phyloP scores from a whole-genome alignment of 257 asterid species.

The Ajuga chamaepitys region DNA sequence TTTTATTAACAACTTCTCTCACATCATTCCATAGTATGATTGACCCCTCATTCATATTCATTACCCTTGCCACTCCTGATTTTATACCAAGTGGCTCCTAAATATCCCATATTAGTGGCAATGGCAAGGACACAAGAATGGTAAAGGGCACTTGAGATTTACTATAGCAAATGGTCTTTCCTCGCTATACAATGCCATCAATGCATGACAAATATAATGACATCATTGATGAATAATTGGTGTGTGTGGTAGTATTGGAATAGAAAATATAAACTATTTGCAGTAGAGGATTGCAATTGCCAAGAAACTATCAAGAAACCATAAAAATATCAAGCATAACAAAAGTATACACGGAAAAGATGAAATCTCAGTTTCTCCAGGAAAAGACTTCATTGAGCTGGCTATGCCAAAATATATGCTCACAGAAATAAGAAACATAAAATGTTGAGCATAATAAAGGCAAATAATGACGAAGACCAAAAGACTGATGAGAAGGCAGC shows the following conservation, averaged over 20 bases:
- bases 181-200: neutral
- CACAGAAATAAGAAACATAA: neutral
- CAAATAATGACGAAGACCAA: neutral
- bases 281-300: neutral
- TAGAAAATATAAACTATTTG: neutral
- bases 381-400: neutral
- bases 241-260: neutral
- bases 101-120: neutral
- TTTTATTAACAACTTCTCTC: too few species aligned
- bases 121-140: neutral
- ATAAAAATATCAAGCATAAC: constrained; percentile 9
- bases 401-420: neutral
- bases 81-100: too few species aligned
- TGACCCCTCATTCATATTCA: too few species aligned
- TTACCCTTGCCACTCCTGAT: too few species aligned
- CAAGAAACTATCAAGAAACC: neutral
- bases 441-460: neutral
- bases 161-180: neutral
- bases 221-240: neutral
- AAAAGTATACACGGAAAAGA: neutral
- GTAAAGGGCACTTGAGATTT: neutral
- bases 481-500: constrained; percentile 14
- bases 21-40: too few species aligned
- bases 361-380: constrained; percentile 2
- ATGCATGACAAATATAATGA: neutral